These are phyloP conservation scores for Hymenoscyphus fructigenus DNA, from an alignment of 2,329 filamentous ascomycete genomes.

Conservation along the genomic window DNA sequence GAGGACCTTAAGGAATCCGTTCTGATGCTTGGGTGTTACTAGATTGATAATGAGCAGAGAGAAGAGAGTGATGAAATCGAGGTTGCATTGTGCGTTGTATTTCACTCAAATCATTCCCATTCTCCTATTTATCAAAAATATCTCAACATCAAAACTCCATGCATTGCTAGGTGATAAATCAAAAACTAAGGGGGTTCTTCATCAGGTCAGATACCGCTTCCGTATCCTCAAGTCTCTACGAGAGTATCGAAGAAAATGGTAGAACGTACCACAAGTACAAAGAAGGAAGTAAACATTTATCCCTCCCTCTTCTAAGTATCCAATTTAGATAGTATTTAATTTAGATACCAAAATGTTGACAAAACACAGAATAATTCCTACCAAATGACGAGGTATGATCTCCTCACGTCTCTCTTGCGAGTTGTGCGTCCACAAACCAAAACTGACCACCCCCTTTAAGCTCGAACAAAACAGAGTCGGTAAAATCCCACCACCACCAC, in stretches of 20 bases:
- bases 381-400: conserved; percentile 48
- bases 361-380: conserved; percentile 46
- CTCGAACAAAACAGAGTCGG: background rate
- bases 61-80: background rate
- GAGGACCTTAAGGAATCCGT: background rate
- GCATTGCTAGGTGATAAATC: background rate
- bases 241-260: conserved; percentile 23
- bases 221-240: conserved; percentile 17
- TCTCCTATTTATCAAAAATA: no score
- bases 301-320: background rate
- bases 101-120: no score
- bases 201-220: background rate
- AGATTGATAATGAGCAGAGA: background rate
- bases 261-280: conserved; percentile 26
- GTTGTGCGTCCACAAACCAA: no score
- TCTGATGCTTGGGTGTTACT: background rate
- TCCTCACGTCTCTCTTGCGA: conserved; percentile 39
- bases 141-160: no score
- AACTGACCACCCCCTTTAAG: background rate
- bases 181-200: background rate
- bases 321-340: no score
- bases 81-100: background rate
- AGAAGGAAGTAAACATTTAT: conserved; percentile 12
- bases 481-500: background rate
- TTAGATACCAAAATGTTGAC: background rate